phyloP scores from a whole-genome alignment of 306 rosid species.

The Trifolium dubium region DNA sequence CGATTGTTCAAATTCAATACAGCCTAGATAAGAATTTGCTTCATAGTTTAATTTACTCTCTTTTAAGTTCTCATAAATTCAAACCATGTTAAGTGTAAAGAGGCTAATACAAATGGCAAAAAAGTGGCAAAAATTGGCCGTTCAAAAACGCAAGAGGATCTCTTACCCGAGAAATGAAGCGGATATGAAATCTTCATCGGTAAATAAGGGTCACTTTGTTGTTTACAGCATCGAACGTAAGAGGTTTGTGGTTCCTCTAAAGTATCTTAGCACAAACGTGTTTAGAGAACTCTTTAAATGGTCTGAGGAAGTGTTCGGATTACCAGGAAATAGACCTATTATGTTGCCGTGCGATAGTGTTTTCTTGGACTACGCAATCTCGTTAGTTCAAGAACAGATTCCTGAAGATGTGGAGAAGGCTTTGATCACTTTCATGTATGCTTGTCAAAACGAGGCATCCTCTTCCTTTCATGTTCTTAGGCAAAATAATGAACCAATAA shows the following conservation, averaged over 20 bases:
- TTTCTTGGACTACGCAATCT: slow-evolving; percentile 44
- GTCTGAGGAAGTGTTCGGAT: slow-evolving; percentile 51
- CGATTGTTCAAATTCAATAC: not conserved
- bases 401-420: slow-evolving; percentile 46
- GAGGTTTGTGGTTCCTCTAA: slow-evolving; percentile 45
- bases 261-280: slow-evolving; percentile 39
- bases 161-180: slow-evolving; percentile 27
- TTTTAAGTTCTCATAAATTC: not conserved
- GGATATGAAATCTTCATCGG: not conserved
- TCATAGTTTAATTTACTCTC: not conserved
- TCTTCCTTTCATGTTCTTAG: slow-evolving; percentile 27
- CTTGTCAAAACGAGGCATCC: slow-evolving; percentile 35
- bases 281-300: slow-evolving; percentile 46
- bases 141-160: slow-evolving; percentile 40
- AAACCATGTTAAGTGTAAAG: slow-evolving; percentile 38
- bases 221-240: slow-evolving; percentile 40
- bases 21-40: not conserved
- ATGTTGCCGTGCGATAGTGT: slow-evolving; percentile 42
- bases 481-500: not conserved
- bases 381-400: slow-evolving; percentile 33
- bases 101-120: slow-evolving; percentile 48
- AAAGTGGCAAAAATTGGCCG: slow-evolving; percentile 49
- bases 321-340: slow-evolving; percentile 36
- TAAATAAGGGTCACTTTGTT: slow-evolving; percentile 47
- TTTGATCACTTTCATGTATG: slow-evolving; percentile 42